Evolutionary conservation across 148 eudicot genomes (phyloP).

Genomic region (Silene conica): DNA sequence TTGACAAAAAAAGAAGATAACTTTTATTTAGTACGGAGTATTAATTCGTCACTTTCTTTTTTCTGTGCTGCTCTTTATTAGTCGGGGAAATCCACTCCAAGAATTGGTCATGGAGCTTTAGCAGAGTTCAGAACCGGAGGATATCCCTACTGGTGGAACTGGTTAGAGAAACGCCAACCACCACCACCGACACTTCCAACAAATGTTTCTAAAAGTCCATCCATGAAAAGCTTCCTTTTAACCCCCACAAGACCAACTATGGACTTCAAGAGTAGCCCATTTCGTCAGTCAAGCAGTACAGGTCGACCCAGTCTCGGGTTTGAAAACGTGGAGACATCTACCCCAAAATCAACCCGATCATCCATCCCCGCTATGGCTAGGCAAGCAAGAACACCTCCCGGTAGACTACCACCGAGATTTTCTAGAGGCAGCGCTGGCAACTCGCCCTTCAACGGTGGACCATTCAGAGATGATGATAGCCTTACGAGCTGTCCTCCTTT

Average conservation of each 20-base stretch:
- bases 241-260: slow-evolving; percentile 54
- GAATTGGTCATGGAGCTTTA: slow-evolving; percentile 41
- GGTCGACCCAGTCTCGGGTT: slow-evolving; percentile 27
- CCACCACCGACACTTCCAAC: slow-evolving; percentile 31
- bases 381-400: slow-evolving; percentile 44
- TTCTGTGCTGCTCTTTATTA: slow-evolving; percentile 21
- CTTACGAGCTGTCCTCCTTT: slow-evolving; percentile 80
- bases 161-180: slow-evolving; percentile 70
- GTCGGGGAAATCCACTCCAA: slow-evolving; percentile 66
- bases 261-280: slow-evolving; percentile 54
- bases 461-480: slow-evolving; percentile 68
- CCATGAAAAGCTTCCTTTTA: slow-evolving; percentile 26
- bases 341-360: slow-evolving; percentile 77
- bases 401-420: slow-evolving; percentile 35
- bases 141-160: slow-evolving; percentile 97
- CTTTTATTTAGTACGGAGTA: too few relatives aligned
- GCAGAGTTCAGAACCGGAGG: slow-evolving; percentile 61
- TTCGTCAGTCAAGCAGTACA: slow-evolving; percentile 35
- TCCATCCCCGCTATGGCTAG: slow-evolving; percentile 39
- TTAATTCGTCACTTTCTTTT: background rate
- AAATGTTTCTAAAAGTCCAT: slow-evolving; percentile 40
- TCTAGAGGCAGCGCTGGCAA: slow-evolving; percentile 36
- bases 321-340: slow-evolving; percentile 41
- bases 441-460: slow-evolving; percentile 40
- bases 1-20: background rate